phyloP scores from a whole-genome alignment of 2,329 filamentous ascomycete species.

The Aureobasidium sp. region DNA sequence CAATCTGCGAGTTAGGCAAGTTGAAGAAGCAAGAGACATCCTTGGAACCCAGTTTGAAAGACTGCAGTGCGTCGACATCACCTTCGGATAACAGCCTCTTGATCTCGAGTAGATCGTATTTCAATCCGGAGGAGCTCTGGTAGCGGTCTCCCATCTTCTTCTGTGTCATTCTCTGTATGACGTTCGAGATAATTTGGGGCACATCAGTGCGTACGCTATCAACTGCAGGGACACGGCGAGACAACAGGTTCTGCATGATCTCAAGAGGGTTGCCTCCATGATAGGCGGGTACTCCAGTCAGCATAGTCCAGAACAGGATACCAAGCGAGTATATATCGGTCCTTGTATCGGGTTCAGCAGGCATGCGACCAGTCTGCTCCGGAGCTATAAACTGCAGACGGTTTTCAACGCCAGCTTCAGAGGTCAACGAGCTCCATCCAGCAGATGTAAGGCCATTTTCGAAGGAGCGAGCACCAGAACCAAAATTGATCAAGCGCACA shows the following conservation, averaged over 20 bases:
- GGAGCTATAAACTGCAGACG: slow-evolving; percentile 90
- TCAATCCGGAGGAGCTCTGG: slow-evolving; percentile 78
- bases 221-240: slow-evolving; percentile 66
- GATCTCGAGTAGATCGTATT: slow-evolving; percentile 68
- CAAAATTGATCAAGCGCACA: slow-evolving; percentile 77
- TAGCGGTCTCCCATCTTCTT: slow-evolving; percentile 84
- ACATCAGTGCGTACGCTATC: slow-evolving; percentile 72
- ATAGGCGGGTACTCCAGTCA: slow-evolving; percentile 73
- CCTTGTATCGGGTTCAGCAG: slow-evolving; percentile 80
- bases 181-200: slow-evolving; percentile 69
- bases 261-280: slow-evolving; percentile 74
- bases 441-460: slow-evolving; percentile 79
- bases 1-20: slow-evolving; percentile 72
- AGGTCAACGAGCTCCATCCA: slow-evolving; percentile 76
- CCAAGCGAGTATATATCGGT: slow-evolving; percentile 93
- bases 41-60: slow-evolving; percentile 67
- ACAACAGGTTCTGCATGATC: slow-evolving; percentile 82
- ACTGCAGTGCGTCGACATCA: slow-evolving; percentile 59
- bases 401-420: slow-evolving; percentile 76
- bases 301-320: slow-evolving; percentile 77
- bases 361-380: slow-evolving; percentile 88
- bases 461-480: slow-evolving; percentile 78
- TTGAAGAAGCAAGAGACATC: slow-evolving; percentile 92
- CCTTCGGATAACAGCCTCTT: slow-evolving; percentile 68
- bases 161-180: slow-evolving; percentile 87